phyloP scores from a whole-genome alignment of 2,329 filamentous ascomycete species.

The Pseudogymnoascus destructans region DNA sequence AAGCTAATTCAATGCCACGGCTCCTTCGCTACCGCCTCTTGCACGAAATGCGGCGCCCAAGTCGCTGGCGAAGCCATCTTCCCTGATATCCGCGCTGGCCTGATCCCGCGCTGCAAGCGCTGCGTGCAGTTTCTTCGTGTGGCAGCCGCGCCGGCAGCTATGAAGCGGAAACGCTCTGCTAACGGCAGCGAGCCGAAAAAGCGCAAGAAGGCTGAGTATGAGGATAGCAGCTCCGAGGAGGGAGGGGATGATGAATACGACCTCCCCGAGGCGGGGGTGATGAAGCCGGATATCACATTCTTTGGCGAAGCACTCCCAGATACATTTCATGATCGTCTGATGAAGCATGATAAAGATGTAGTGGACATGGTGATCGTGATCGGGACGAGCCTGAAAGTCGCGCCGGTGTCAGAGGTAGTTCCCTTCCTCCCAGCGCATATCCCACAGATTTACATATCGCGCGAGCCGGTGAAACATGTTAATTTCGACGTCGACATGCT shows the following conservation, averaged over 20 bases:
- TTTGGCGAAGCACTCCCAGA: conserved; percentile 85
- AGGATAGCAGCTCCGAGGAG: conserved; percentile 27
- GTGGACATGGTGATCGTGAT: conserved; percentile 92
- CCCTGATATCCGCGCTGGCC: conserved; percentile 60
- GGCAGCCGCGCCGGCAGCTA: conserved; percentile 37
- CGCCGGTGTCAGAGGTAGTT: conserved; percentile 84
- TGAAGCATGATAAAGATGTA: conserved; percentile 64
- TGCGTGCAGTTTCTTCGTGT: conserved; percentile 47
- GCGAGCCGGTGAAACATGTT: conserved; percentile 73
- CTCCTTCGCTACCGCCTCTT: conserved; percentile 85
- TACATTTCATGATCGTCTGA: conserved; percentile 66
- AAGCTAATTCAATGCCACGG: conserved; percentile 95
- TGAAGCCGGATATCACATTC: conserved; percentile 98
- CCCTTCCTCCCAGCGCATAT: conserved; percentile 65
- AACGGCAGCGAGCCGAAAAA: conserved; percentile 34
- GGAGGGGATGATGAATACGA: conserved; percentile 41
- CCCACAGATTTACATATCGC: conserved; percentile 82
- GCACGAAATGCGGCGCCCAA: conserved; percentile 65
- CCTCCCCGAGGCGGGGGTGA: conserved; percentile 60
- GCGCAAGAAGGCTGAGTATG: conserved; percentile 17
- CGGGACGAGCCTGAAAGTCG: conserved; percentile 89
- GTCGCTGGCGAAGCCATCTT: conserved; percentile 69
- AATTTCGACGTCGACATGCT: conserved; percentile 94
- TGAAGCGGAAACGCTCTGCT: conserved; percentile 41
- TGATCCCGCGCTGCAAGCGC: conserved; percentile 62